Percentiles rank a stretch among this genome's conserved stretches.
These are phyloP conservation scores for Juncus effusus DNA, from an alignment of 176 grass and related monocot species.

Conservation along the genomic window DNA sequence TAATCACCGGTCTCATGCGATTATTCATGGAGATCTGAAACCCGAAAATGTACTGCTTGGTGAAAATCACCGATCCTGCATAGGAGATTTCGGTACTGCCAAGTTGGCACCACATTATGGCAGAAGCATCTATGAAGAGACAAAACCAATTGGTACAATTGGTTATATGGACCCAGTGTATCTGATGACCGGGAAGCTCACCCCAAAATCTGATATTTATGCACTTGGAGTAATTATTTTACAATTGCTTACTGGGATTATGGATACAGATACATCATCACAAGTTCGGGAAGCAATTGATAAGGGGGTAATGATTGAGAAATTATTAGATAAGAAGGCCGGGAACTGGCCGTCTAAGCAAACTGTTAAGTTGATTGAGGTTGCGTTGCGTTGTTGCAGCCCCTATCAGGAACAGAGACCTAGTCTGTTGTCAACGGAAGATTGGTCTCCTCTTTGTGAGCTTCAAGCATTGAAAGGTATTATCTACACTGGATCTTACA, in stretches of 20 bases:
- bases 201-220: conserved; percentile 8
- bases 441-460: too few species aligned
- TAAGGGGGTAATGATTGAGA: neutral
- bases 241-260: conserved; percentile 6
- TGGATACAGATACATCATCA: too few species aligned
- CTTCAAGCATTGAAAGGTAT: too few species aligned
- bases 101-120: neutral
- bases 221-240: conserved; percentile 20
- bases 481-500: too few species aligned
- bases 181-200: neutral
- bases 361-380: neutral
- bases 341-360: conserved; percentile 16
- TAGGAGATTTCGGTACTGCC: conserved; percentile 24
- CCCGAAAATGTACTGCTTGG: conserved; percentile 18
- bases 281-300: neutral
- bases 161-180: conserved; percentile 16
- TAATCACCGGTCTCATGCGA: conserved; percentile 1
- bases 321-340: neutral
- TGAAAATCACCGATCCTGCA: conserved; percentile 3
- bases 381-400: too few species aligned
- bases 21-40: conserved; percentile 25
- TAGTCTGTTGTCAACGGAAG: too few species aligned
- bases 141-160: conserved; percentile 6
- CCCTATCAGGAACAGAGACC: too few species aligned
- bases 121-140: neutral